Evolutionary conservation across 148 eudicot species (phyloP).

Genomic region (Rhododendron simsii): DNA sequence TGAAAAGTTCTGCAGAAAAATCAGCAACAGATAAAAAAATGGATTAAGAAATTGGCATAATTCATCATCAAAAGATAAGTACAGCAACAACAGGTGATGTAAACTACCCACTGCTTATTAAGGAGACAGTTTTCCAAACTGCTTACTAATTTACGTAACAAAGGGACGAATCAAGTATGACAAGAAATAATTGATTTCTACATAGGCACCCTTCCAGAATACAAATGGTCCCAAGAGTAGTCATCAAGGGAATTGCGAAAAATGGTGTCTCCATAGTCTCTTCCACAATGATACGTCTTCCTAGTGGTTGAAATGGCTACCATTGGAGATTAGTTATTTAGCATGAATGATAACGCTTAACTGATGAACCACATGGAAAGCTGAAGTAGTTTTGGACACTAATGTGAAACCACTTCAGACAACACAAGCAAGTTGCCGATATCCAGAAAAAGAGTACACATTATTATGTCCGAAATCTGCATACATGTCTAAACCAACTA

Average conservation of each 20-base stretch:
- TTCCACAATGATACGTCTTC: not conserved
- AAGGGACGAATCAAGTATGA: not conserved
- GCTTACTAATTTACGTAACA: not conserved
- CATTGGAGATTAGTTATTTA: not conserved
- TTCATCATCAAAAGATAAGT: not conserved
- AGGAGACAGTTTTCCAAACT: not conserved
- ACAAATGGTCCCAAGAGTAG: not conserved
- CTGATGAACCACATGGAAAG: not conserved
- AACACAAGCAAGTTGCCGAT: not conserved
- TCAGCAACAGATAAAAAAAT: not conserved
- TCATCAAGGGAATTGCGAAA: not conserved
- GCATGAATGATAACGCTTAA: not conserved
- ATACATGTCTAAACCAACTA: not conserved
- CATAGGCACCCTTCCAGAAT: not conserved
- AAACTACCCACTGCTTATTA: not conserved
- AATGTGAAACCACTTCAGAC: not conserved
- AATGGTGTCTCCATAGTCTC: not conserved
- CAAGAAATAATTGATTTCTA: not conserved
- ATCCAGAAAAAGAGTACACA: not conserved
- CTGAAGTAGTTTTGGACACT: not conserved
- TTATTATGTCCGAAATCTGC: not conserved
- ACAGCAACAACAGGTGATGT: not conserved
- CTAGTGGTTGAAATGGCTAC: not conserved
- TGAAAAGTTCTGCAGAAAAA: constrained; percentile 74
- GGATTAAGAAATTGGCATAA: not conserved